These are phyloP conservation scores for Jatropha curcas DNA, from an alignment of 345 rosid species.

Conservation along the genomic window DNA sequence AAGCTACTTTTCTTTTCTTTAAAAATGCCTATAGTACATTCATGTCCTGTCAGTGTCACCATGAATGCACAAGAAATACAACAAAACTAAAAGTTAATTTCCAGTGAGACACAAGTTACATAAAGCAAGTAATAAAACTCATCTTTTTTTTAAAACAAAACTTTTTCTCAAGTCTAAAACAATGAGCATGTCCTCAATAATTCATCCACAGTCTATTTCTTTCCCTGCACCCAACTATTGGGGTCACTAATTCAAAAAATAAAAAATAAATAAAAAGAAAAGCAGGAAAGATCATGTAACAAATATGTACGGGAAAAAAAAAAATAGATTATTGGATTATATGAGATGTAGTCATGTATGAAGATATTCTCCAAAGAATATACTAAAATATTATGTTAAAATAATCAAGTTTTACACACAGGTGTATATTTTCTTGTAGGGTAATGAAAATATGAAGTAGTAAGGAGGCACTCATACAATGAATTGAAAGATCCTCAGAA, in stretches of 20 bases:
- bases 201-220: neutral
- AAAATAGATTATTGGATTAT: neutral
- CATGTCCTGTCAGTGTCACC: neutral
- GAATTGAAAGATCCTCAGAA: neutral
- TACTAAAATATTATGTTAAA: neutral
- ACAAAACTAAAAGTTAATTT: neutral
- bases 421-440: too few species aligned
- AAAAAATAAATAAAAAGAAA: neutral
- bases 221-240: neutral
- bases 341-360: neutral
- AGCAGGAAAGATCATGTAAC: neutral
- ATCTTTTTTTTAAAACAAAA: neutral
- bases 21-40: neutral
- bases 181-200: neutral
- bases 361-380: neutral
- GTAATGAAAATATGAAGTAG: too few species aligned
- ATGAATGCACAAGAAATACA: neutral
- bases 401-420: too few species aligned
- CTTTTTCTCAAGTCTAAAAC: too few species aligned
- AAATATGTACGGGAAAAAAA: neutral
- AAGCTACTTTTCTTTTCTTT: neutral
- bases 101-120: neutral
- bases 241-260: too few species aligned
- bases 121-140: neutral
- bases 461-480: neutral